Evolutionary conservation across 495 filamentous ascomycete genomes (phyloP).

Genomic region (Lophiotrema nucula): DNA sequence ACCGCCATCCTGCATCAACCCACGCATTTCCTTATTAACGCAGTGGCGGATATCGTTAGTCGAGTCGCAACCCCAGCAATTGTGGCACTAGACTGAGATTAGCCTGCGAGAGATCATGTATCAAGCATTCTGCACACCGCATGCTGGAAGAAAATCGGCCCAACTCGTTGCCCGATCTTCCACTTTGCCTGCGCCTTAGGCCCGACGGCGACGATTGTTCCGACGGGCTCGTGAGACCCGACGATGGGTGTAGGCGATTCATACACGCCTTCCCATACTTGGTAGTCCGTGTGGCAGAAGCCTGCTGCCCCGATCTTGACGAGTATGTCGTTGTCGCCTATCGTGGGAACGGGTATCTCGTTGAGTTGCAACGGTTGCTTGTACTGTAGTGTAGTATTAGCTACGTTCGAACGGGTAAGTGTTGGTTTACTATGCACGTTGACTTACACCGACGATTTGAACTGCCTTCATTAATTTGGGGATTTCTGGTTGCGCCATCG

Average conservation of each 20-base stretch:
- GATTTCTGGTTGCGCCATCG: neutral
- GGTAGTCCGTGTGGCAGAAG: constrained; percentile 79
- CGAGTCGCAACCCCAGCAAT: constrained; percentile 2
- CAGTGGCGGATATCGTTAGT: constrained; percentile 31
- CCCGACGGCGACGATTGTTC: constrained; percentile 76
- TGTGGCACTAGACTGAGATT: too few relatives aligned
- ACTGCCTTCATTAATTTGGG: constrained; percentile 21
- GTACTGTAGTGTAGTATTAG: constrained; percentile 1
- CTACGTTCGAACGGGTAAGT: too few relatives aligned
- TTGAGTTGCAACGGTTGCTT: constrained; percentile 1
- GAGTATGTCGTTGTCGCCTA: constrained; percentile 64
- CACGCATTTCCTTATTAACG: constrained; percentile 11
- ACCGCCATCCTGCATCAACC: constrained; percentile 38
- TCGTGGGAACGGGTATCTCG: constrained; percentile 10
- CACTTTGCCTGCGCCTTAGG: constrained; percentile 58
- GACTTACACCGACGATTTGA: constrained; percentile 18
- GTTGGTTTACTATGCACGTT: too few relatives aligned
- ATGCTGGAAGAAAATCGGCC: constrained; percentile 56
- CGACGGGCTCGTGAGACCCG: constrained; percentile 86
- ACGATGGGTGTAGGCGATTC: constrained; percentile 73
- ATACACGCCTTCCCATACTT: constrained; percentile 86
- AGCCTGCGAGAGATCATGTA: too few relatives aligned
- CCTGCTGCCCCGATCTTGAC: constrained; percentile 87
- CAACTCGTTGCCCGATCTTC: constrained; percentile 76
- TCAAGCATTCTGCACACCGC: constrained; percentile 3